Base-by-base conservation (phyloP, 257 asterid genomes). In the Jasminum sambac region DNA sequence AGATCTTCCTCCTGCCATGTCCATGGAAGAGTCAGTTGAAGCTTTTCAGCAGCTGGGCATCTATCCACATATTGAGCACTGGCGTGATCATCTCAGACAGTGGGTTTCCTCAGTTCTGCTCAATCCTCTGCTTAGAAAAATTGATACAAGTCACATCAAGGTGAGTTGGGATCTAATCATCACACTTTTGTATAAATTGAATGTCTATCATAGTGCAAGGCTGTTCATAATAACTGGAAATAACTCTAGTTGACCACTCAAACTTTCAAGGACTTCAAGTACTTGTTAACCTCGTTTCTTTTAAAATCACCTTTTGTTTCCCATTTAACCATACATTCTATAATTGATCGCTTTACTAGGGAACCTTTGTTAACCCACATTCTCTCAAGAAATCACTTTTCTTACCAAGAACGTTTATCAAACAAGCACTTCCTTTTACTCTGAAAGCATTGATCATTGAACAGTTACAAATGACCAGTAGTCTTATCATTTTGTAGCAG, bases 21-120 rank as follows among this genome's bases (percentile, higher is more conserved):
- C 96, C 62, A 89, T 86, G 87, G 97, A 90, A 82, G 97, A 94
- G 79, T 87, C 96, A 13, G 76, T 72, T 43, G 90, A 88, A 79
- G 92, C 96, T 74, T 86, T 94, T 80, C 84, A 77, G 73, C 80
- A 84, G 77, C 78, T 94, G 84, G 97, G 95, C 46, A 73, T 94
- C 68, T 88, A 89, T 80, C 96, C 90, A 19, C 82, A 85, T 72
- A 86, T 94, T 72, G 97, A 90, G 82, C 83, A 79, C 73, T 89
- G 97, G 98, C 91, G 96, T 70, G 98, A 94, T 69, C 66, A 74
- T 68, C 92, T 94, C 58, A 86, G 98, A 74, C 98, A 91, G 84
- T 94, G 98, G 96, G 90, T 90, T 86, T 89, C 98, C 76, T 80
- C 86, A 34, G 81, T 81, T 75, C 58, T 90, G 72, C 83, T 94